Conservation (phyloP, 345 rosid species). For the Alliaria petiolata region DNA sequence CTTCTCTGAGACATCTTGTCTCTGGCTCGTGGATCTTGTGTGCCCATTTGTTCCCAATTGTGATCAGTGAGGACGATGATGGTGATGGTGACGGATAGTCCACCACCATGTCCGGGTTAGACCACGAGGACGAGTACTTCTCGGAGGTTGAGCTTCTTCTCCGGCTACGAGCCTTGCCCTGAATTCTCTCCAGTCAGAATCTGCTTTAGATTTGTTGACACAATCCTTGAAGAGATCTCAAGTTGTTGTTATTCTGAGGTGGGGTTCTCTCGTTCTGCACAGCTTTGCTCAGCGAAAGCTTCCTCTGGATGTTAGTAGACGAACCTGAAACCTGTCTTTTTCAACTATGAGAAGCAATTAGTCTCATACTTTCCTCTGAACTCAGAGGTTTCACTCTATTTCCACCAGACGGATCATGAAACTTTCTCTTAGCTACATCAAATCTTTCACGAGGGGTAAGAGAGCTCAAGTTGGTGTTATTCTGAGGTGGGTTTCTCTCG, state of each 20-base stretch:
- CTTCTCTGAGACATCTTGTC: slow-evolving; percentile 78
- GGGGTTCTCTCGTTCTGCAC: too few relatives aligned
- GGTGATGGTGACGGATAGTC: slow-evolving; percentile 33
- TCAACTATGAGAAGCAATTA: neutral
- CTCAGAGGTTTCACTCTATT: slow-evolving; percentile 13
- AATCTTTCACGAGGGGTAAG: too few relatives aligned
- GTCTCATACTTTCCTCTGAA: neutral
- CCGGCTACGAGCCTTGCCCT: slow-evolving; percentile 72
- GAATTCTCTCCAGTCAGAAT: slow-evolving; percentile 34
- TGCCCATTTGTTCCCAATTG: slow-evolving; percentile 70
- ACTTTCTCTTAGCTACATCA: neutral
- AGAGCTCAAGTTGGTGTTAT: too few relatives aligned
- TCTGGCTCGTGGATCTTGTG: slow-evolving; percentile 73
- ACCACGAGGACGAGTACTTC: slow-evolving; percentile 29
- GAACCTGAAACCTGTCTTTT: neutral
- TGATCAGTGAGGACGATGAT: slow-evolving; percentile 21
- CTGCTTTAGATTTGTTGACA: too few relatives aligned
- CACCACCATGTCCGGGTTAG: slow-evolving; percentile 35
- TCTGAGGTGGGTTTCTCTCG: too few relatives aligned
- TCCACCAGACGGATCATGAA: neutral
- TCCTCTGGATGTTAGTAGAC: neutral
- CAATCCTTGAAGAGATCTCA: too few relatives aligned
- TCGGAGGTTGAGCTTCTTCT: slow-evolving; percentile 38
- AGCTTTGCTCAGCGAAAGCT: too few relatives aligned
- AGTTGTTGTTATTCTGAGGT: too few relatives aligned